A percentile compares a stretch with the other conserved stretches of the same genome.
These are phyloP conservation scores for Plasmodium berghei DNA, from an alignment of 169 alveolate species.

Conservation along the genomic window DNA sequence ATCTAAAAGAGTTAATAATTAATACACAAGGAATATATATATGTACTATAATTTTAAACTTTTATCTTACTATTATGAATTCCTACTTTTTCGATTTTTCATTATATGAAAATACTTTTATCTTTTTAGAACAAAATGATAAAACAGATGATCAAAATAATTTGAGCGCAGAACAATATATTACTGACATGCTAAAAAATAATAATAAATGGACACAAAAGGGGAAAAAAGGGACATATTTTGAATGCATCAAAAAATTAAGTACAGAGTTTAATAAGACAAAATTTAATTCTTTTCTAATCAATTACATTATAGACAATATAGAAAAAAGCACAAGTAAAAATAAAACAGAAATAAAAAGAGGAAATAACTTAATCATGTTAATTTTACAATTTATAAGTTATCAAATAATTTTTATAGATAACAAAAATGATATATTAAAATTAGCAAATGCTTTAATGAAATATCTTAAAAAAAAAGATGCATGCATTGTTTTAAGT, in stretches of 20 bases:
- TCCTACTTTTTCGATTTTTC: conserved; percentile 69
- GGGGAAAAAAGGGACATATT: conserved; percentile 17
- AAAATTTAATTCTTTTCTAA: conserved; percentile 36
- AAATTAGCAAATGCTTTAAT: conserved; percentile 37
- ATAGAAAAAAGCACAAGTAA: conserved; percentile 38
- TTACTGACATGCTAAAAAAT: conserved; percentile 3
- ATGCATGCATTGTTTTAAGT: conserved; percentile 2
- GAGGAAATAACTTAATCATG: conserved; percentile 30
- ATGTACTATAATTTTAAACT: conserved; percentile 40
- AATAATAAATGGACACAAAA: not conserved
- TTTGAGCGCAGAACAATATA: not conserved
- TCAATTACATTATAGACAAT: conserved; percentile 52
- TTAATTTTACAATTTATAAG: conserved; percentile 62
- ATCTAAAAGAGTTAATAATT: conserved; percentile 18
- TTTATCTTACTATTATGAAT: conserved; percentile 37
- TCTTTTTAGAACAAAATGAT: conserved; percentile 3
- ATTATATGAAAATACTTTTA: conserved; percentile 27
- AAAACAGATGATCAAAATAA: not conserved
- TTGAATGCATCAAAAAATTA: conserved; percentile 44
- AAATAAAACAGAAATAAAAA: conserved; percentile 29
- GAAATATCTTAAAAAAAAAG: conserved; percentile 60
- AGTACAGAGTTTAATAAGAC: conserved; percentile 31
- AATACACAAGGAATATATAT: conserved; percentile 40
- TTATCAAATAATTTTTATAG: conserved; percentile 41
- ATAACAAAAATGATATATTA: conserved; percentile 59